phyloP scores from a whole-genome alignment of 192 early-diverging fungal species.

The Rhizophagus sp. region DNA sequence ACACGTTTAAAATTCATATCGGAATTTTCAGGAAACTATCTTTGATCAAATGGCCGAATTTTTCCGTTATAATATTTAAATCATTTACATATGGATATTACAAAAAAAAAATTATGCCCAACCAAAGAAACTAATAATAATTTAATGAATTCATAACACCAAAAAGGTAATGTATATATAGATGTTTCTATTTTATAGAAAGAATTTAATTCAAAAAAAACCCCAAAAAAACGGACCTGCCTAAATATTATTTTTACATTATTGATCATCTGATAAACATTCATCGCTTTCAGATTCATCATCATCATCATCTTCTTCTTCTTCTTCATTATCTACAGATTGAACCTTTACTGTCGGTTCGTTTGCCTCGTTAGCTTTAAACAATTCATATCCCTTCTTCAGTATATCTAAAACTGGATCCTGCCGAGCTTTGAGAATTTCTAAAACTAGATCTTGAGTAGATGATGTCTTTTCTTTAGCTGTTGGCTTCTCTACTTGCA shows the following conservation, averaged over 20 bases:
- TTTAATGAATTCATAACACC: not conserved
- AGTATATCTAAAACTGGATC: constrained; percentile 2
- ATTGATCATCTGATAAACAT: not conserved
- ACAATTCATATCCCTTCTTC: not conserved
- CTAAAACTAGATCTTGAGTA: not conserved
- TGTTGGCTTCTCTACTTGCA: not conserved
- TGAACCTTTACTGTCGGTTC: not conserved
- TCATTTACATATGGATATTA: too few relatives aligned
- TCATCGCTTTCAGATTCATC: not conserved
- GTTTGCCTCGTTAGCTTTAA: not conserved
- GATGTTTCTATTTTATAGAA: not conserved
- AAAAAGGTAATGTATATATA: not conserved
- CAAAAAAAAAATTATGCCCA: too few relatives aligned
- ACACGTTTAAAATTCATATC: not conserved
- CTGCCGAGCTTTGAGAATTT: not conserved
- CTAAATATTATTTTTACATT: not conserved
- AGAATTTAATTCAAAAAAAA: not conserved
- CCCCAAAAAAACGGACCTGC: not conserved
- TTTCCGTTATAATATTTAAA: not conserved
- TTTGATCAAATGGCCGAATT: not conserved
- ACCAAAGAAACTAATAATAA: too few relatives aligned
- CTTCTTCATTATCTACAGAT: not conserved
- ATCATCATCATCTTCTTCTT: not conserved
- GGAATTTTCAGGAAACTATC: not conserved
- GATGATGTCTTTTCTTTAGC: not conserved